These are phyloP conservation scores for Talaromyces atroroseus DNA, from an alignment of 2,329 filamentous ascomycete species.

Conservation along the genomic window DNA sequence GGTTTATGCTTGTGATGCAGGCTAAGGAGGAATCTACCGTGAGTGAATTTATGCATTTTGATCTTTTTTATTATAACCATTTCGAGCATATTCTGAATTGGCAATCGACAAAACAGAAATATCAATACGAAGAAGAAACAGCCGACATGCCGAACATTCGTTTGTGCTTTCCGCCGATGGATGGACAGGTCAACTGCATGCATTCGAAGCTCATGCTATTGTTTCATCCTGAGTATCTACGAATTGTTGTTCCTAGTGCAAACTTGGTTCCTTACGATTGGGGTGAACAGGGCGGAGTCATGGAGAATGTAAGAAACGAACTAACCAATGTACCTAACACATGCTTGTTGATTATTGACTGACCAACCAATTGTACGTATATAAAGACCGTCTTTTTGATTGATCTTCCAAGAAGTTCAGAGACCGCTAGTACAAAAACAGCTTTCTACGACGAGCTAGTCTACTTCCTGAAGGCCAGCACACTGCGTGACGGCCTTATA, in stretches of 20 bases:
- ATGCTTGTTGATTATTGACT: neutral
- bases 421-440: conserved; percentile 32
- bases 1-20: conserved; percentile 60
- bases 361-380: neutral
- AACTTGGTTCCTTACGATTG: conserved; percentile 85
- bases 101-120: conserved; percentile 24
- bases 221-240: conserved; percentile 67
- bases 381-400: conserved; percentile 76
- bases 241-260: conserved; percentile 79
- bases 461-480: conserved; percentile 64
- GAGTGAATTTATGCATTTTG: conserved; percentile 17
- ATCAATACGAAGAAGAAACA: conserved; percentile 35
- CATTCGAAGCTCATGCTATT: conserved; percentile 91
- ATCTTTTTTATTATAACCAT: neutral
- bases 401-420: conserved; percentile 62
- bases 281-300: conserved; percentile 64
- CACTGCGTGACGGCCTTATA: conserved; percentile 59
- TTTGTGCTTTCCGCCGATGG: conserved; percentile 77
- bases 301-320: conserved; percentile 67
- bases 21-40: conserved; percentile 47
- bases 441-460: conserved; percentile 65
- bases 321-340: neutral
- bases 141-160: conserved; percentile 51
- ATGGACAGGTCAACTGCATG: conserved; percentile 66
- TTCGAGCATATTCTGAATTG: neutral